Base-by-base conservation (phyloP, 805 yeast genomes). In the Cyberlindnera misumaiensis region DNA sequence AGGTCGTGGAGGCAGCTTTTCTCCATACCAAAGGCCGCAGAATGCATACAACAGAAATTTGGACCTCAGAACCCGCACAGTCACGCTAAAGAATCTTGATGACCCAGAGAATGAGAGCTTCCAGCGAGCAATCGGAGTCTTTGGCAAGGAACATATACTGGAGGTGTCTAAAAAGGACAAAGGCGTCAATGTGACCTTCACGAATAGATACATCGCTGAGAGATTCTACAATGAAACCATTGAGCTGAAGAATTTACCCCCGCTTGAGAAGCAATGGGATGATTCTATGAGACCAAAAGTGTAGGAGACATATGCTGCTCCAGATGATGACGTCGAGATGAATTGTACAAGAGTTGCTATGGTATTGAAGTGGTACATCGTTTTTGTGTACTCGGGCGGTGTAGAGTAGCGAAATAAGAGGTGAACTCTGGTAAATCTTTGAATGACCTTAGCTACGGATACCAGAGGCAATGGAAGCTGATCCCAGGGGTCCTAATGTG, bases 41-140 rank as follows among this genome's bases (percentile, higher is more conserved):
- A 34, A 14, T 8, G 11, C 39, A 2, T 32, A 27, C 10, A 40
- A 33, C 17, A 47, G 40, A 15, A 45, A 41, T 7, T 20, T 54
- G 17, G 59, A 54, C 39, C 36, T 52, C 2, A 47, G 59, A 40
- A 44, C 59, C 3, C 48, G 37, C 18, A 48, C 56, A 1, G 36
- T 54, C 26, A 41, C 48, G 0, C 15, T 53, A 11, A 43, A 41
- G n/a, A 40, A 48, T 36, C 36, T 51, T 13, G 17, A 25, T 4
- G 48, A 51, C 36, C 30, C 44, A 7, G 13, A 46, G 2, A 35
- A 47, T 32, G 47, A 42, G 16, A 35, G 42, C 3, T 39, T 54
- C 10, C 36, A 46, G 26, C 31, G 43, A 18, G 40, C 40, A 4
- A 6, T 52, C 14, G 40, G 41, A n/a, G 32, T 38, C 11, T 37